Evolutionary conservation across 164 flowering plant genomes (phyloP), one percentile per base, ranked within the genome.

Genomic region (Kalanchoe fedtschenkoi): DNA sequence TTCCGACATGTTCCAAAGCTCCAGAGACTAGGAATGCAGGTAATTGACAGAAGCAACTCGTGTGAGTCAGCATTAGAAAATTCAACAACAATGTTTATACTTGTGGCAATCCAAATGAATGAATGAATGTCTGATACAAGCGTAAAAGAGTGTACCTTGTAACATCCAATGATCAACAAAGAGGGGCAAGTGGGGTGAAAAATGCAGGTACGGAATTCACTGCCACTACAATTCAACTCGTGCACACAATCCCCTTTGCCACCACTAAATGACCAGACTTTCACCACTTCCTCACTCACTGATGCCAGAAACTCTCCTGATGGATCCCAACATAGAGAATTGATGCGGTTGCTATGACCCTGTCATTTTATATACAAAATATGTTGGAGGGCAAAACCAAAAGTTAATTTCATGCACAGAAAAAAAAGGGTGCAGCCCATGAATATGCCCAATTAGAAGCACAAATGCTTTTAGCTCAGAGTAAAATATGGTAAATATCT

Each of bases 1-100:
- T 75, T 83, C 87, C 0, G 66, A 30, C 81, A 81, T 77, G 81
- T 86, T 74, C 96, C 96, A 88, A 9, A 88, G 79, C 73, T 86
- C 88, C 76, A 88, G 38, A 60, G 85, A 78, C 95, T 88, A 69
- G 5, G 62, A 58, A 63, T 5, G 26, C 43, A 43, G 21, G 35
- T n/a, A 47, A 66, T 1, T 21, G 34, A 61, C 29, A 26, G 58
- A 61, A 2, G 37, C 61, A 16, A 56, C 14, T 63, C 61, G 33
- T 37, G 63, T 41, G 42, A 26, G 26, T 35, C 26, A 38, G 61
- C 26, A 13, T 19, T 26, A 53, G 32, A 19, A 7, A n/a, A 6
- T 26, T 42, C 1, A 4, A 29, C 9, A 1, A 55, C 34, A 34
- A 55, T n/a, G 34, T 28, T 10, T 28, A 55, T 6, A 2, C n/a